Evolutionary conservation across 768 basidiomycete species (phyloP).

Genomic region (Rhizopogon sp.): DNA sequence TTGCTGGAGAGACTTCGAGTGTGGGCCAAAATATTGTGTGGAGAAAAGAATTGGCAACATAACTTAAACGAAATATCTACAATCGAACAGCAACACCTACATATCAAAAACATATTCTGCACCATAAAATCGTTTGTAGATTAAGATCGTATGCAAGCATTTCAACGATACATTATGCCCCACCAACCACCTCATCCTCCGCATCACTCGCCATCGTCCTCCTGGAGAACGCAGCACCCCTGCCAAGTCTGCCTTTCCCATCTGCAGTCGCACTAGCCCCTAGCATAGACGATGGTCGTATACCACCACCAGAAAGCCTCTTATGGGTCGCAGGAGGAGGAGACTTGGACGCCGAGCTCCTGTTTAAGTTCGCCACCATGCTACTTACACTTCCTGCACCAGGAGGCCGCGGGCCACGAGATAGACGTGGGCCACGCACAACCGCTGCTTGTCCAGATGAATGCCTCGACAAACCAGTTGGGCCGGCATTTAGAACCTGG

Average conservation of each 20-base stretch:
- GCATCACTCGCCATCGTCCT: constrained; percentile 83
- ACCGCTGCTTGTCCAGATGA: constrained; percentile 34
- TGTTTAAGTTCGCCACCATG: constrained; percentile 55
- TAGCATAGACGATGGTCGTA: constrained; percentile 12
- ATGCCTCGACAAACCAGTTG: constrained; percentile 38
- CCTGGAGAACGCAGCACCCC: constrained; percentile 53
- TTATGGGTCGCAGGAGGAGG: constrained; percentile 40
- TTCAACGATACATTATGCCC: constrained; percentile 6
- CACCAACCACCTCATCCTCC: constrained; percentile 62
- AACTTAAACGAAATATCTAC: background rate
- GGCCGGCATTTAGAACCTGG: constrained; percentile 28
- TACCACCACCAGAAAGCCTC: constrained; percentile 36
- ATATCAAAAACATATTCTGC: background rate
- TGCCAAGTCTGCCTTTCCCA: constrained; percentile 18
- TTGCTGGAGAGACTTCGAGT: no score
- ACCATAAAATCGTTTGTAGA: background rate
- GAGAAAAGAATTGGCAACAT: background rate
- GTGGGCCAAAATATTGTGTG: no score
- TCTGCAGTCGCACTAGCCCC: background rate
- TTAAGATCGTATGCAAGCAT: background rate
- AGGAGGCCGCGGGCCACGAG: constrained; percentile 41
- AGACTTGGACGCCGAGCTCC: constrained; percentile 34
- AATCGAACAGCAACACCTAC: no score
- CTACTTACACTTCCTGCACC: constrained; percentile 44
- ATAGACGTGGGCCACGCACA: constrained; percentile 45